Conservation (phyloP, 2,329 filamentous ascomycete genomes). For the Hypoxylon sp. region DNA sequence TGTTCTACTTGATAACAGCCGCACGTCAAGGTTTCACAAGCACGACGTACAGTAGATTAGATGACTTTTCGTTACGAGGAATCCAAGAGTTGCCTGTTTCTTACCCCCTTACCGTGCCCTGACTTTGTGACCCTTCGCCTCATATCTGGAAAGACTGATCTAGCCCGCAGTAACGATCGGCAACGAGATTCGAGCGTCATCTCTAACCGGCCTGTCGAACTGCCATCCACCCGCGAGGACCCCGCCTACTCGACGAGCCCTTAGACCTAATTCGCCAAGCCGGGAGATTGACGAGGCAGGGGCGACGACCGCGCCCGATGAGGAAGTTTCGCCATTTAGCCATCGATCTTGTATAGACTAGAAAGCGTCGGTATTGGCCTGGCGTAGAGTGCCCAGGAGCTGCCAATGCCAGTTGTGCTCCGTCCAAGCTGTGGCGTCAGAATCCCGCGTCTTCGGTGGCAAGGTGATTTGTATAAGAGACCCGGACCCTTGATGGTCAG, state of each 20-base stretch:
- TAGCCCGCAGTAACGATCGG: slow-evolving; percentile 12
- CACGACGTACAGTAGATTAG: too few relatives aligned
- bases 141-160: neutral
- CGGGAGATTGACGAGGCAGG: slow-evolving; percentile 30
- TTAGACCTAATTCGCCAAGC: slow-evolving; percentile 34
- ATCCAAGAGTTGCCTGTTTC: too few relatives aligned
- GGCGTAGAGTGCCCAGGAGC: slow-evolving; percentile 18
- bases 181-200: slow-evolving; percentile 11
- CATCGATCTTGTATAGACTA: slow-evolving; percentile 30
- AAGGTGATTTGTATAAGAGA: slow-evolving; percentile 21
- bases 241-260: slow-evolving; percentile 19
- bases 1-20: too few relatives aligned
- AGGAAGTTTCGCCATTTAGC: slow-evolving; percentile 36
- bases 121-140: neutral
- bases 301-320: slow-evolving; percentile 28
- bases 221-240: slow-evolving; percentile 31
- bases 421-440: slow-evolving; percentile 24
- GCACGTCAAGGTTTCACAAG: too few relatives aligned
- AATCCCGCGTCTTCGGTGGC: neutral
- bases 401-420: slow-evolving; percentile 19
- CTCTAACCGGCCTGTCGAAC: slow-evolving; percentile 12
- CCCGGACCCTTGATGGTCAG: slow-evolving; percentile 3
- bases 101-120: neutral
- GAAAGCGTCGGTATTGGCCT: slow-evolving; percentile 14
- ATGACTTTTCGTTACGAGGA: too few relatives aligned